Evolutionary conservation across 139 green algal genomes (phyloP), one percentile per base, ranked within the genome.

Genomic region (Chlorella sorokiniana): DNA sequence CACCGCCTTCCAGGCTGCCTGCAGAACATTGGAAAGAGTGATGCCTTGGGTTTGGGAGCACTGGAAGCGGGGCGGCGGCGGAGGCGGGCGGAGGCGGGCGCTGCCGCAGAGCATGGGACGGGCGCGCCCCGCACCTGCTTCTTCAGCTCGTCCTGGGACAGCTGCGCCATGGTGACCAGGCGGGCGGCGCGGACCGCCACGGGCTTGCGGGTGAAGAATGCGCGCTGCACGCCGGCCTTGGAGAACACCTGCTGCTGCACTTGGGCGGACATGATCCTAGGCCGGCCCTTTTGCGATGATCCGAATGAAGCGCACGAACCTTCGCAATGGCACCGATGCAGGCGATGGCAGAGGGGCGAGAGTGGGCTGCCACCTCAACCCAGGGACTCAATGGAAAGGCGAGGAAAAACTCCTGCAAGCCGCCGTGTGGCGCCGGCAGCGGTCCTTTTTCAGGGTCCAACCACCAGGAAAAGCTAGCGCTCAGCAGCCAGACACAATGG

Each of bases 1-100:
- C 27, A 98, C 96, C 29, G 96, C 95, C 89, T 97, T 97, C 88
- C 91, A 97, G 22, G 95, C 96, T 31, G 96, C 95, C 89, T 98
- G 91, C 10, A 37, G 27, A n/a, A n/a, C n/a, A n/a, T n/a, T n/a
- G n/a, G n/a, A n/a, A n/a, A n/a, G n/a, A n/a, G n/a, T n/a, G n/a
- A 20, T 16, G 35, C 1, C 52, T 22, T 7, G 10, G 61, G 61
- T 68, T 40, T 8, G 6, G 29, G 9, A 41, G 61, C 7, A 37
- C 4, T 10, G 3, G 31, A 44, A 33, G 33, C 41, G 44, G 64
- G 44, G 25, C 11, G 20, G 8, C 18, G 20, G 14, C 18, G 22
- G 25, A 27, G 44, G 4, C 69, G 9, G 45, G 51, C 37, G 40
- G 27, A 54, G 51, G 5, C 8, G 48, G 11, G 70, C 29, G 44